Evolutionary conservation across 148 eudicot species (phyloP).

Genomic region (Heliosperma pusillum): DNA sequence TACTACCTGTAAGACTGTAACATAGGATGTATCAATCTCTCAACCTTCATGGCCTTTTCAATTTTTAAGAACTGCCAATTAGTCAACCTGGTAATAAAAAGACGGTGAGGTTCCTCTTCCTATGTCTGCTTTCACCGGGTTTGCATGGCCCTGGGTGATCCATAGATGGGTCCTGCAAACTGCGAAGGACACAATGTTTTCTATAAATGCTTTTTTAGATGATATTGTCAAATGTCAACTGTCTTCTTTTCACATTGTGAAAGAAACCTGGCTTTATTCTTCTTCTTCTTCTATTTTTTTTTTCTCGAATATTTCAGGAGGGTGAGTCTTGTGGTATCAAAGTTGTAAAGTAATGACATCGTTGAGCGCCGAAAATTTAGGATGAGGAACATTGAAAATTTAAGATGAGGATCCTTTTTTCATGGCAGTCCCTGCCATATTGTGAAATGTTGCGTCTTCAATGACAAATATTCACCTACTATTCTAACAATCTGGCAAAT

Average conservation of each 20-base stretch:
- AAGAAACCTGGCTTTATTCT: neutral
- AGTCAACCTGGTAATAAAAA: neutral
- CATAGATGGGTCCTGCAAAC: neutral
- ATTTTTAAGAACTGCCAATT: neutral
- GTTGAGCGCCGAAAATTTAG: slow-evolving; percentile 9
- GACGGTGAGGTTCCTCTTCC: neutral
- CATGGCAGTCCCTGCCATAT: neutral
- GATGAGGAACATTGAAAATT: neutral
- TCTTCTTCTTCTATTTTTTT: neutral
- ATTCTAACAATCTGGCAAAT: slow-evolving; percentile 2
- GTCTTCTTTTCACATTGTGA: neutral
- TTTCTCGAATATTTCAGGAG: neutral
- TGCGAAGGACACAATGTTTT: neutral
- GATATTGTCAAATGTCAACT: neutral
- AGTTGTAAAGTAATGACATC: neutral
- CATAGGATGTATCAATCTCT: neutral
- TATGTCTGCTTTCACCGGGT: neutral
- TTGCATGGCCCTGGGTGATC: neutral
- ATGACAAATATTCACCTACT: neutral
- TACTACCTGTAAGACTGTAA: neutral
- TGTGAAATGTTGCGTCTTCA: neutral
- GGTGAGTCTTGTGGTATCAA: slow-evolving; percentile 7
- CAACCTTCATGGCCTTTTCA: neutral
- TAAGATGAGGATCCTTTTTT: neutral
- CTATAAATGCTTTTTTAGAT: neutral